Evolutionary conservation across 331 rosid genomes (phyloP), one percentile per base, ranked within the genome.

Genomic region (Rosa hybrid): DNA sequence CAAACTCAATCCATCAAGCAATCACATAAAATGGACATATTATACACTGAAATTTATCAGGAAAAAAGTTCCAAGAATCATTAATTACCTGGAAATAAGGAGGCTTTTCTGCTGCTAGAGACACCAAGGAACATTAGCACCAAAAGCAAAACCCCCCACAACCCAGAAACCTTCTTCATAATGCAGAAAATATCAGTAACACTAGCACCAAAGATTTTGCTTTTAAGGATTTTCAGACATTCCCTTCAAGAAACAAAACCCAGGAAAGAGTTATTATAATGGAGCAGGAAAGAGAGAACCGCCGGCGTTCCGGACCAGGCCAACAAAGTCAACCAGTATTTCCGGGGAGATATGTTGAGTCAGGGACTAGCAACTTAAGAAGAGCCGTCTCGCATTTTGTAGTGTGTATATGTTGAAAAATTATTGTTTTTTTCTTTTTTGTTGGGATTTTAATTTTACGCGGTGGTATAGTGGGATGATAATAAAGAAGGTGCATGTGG

Each of bases 141-240:
- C 73, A 90, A 75, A 60, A 90, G 49, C 71, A 87, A 69, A 80
- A 80, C 83, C 83, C 81, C 82, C 83, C 82, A 85, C 25, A 83
- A 53, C 23, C 80, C 87, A 82, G 90, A 87, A 86, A 78, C 64
- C 87, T 90, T 94, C 95, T 86, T 94, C 95, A 88, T 91, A 25
- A 68, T 78, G 80, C 74, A 71, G 69, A 76, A 72, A 39, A n/a
- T 63, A 27, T 60, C 48, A 6, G 56, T 45, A 21, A 30, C 34
- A 30, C 34, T 30, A 30, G 16, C 74, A 39, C 17, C 51, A 71
- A 2, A n/a, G 49, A 3, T 39, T 14, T 39, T 68, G 34, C 67
- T 13, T 45, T 27, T 42, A 63, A 27, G 69, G 20, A 63, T 12
- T 78, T 39, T 34, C 62, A 18, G 16, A 70, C 54, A 27, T 5